Evolutionary conservation across 345 rosid species (phyloP), one percentile per base, ranked within the genome.

Genomic region (Brassica nigra): DNA sequence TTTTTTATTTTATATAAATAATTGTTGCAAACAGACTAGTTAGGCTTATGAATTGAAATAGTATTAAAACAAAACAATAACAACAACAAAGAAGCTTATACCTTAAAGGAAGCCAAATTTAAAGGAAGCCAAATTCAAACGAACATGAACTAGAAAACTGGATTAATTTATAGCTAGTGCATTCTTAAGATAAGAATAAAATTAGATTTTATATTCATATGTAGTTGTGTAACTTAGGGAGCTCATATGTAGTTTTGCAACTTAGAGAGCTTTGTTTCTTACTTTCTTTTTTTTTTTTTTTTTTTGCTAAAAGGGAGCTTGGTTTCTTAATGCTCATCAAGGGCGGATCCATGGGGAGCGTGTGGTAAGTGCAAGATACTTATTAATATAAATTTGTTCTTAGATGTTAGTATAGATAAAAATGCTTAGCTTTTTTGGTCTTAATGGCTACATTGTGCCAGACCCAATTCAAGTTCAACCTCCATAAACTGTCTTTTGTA

Each of bases 241-340:
- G 36, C 16, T 80, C 10, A 77, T 18, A 76, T 18, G 27, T 23
- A 23, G 27, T 23, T 23, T 23, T 23, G 27, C 27, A 23, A 23
- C 27, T 11, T 42, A 58, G 12, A 18, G 15, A 31, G 31, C 9
- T 79, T 80, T 75, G 71, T 75, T 29, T 74, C 20, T 69, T 69
- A 33, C 37, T 68, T 23, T 20, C 23, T 20, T 23, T 23, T 23
- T 23, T 23, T 23, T 68, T 23, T 23, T 1, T 23, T 23, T 23
- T 23, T 23, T 23, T 23, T 0, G 27, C 27, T 23, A 23, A 23
- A 23, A 23, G 27, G 27, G 27, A 23, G 27, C 27, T 23, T 23
- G 27, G 27, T 23, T 23, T 23, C 27, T 23, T 23, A 23, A 23
- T 23, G 27, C 27, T 23, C 27, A 23, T 23, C 27, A 23, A 23